Conservation (phyloP, 345 rosid genomes). For the Eucalyptus sideroxylon region DNA sequence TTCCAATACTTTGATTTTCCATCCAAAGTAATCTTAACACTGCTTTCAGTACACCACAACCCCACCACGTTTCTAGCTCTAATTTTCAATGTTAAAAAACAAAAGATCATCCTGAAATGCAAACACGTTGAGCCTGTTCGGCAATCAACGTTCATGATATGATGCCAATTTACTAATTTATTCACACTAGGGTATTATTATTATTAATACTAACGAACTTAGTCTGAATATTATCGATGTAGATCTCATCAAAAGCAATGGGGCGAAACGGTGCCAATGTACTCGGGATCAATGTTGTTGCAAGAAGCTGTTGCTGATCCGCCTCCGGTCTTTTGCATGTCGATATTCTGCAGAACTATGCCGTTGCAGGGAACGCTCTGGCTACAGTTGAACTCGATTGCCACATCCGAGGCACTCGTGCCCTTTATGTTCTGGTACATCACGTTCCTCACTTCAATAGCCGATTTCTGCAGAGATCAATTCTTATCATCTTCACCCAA, state of each 20-base stretch:
- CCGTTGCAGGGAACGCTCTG: slow-evolving; percentile 49
- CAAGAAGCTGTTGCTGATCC: slow-evolving; percentile 28
- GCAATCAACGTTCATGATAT: neutral
- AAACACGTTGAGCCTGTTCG: neutral
- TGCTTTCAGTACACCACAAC: neutral
- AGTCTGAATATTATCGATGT: neutral
- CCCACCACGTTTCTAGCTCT: neutral
- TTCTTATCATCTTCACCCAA: neutral
- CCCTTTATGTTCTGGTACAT: slow-evolving; percentile 64
- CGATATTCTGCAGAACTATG: slow-evolving; percentile 37
- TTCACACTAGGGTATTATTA: neutral
- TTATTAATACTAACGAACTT: neutral
- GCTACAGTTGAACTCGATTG: slow-evolving; percentile 57
- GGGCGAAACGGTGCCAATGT: slow-evolving; percentile 44
- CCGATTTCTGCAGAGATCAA: slow-evolving; percentile 27
- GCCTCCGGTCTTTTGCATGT: slow-evolving; percentile 14
- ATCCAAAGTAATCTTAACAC: neutral
- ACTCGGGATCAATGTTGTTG: slow-evolving; percentile 23
- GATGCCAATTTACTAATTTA: neutral
- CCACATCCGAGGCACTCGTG: slow-evolving; percentile 64
- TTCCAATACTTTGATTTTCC: neutral
- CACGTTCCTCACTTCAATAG: slow-evolving; percentile 57
- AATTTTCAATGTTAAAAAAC: neutral
- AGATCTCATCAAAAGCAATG: slow-evolving; percentile 4
- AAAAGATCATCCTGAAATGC: neutral